Evolutionary conservation across 78 protist genomes (phyloP).

Genomic region (Diacronema lutheri): DNA sequence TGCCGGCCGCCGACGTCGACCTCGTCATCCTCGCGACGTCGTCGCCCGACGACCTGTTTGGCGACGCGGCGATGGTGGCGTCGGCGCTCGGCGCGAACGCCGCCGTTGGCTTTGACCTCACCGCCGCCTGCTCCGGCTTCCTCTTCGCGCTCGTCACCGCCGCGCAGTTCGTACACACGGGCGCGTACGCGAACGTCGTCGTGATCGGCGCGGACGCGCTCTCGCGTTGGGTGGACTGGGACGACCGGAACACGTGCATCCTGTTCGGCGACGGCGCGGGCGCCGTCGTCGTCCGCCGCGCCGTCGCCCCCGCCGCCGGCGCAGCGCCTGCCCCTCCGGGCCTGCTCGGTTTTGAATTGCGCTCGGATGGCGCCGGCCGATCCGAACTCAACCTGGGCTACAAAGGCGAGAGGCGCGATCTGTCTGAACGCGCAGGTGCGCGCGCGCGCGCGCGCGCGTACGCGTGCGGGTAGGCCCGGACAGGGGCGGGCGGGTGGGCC

Average conservation of each 20-base stretch:
- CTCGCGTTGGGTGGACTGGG: slow-evolving; percentile 44
- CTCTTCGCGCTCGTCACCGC: slow-evolving; percentile 26
- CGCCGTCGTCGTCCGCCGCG: slow-evolving; percentile 4
- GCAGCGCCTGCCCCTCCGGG: not conserved
- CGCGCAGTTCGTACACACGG: slow-evolving; percentile 21
- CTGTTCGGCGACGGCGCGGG: slow-evolving; percentile 46
- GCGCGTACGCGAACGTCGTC: slow-evolving; percentile 5
- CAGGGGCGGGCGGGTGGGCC: too few relatives aligned
- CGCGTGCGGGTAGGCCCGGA: too few relatives aligned
- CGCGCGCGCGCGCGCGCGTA: too few relatives aligned
- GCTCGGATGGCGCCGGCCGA: slow-evolving; percentile 5
- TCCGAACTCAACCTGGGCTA: not conserved
- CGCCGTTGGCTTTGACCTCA: slow-evolving; percentile 39
- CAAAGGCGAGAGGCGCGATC: not conserved
- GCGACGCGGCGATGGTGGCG: slow-evolving; percentile 30
- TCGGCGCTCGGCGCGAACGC: not conserved
- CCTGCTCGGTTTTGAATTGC: slow-evolving; percentile 31
- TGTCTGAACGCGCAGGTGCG: not conserved
- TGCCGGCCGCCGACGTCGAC: not conserved
- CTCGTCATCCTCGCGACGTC: slow-evolving; percentile 26
- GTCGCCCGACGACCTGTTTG: slow-evolving; percentile 33
- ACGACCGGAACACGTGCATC: slow-evolving; percentile 35
- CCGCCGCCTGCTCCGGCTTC: slow-evolving; percentile 44
- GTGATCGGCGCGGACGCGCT: slow-evolving; percentile 35
- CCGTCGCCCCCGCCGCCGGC: too few relatives aligned